Conservation (phyloP, 352 stramenopile species). For the Phytophthora hybrid region DNA sequence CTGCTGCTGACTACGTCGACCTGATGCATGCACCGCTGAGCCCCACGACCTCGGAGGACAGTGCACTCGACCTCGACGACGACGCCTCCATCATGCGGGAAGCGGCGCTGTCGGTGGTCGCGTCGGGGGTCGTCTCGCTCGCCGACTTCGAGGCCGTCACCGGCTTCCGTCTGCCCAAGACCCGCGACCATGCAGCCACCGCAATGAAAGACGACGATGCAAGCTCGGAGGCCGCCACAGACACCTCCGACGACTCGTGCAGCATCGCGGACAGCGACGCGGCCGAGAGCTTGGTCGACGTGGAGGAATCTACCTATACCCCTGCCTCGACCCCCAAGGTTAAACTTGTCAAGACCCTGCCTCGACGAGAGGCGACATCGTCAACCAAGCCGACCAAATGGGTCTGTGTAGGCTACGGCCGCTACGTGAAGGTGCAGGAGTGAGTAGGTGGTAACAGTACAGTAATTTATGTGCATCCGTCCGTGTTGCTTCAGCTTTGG, state of each 20-base stretch:
- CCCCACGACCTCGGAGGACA: not conserved
- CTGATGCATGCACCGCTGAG: constrained; percentile 8
- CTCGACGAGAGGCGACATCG: not conserved
- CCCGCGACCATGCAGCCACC: not conserved
- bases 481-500: no score
- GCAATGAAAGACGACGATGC: constrained; percentile 30
- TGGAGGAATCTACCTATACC: not conserved
- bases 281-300: constrained; percentile 12
- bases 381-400: constrained; percentile 24
- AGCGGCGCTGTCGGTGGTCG: constrained; percentile 33
- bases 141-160: constrained; percentile 40
- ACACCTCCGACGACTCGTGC: constrained; percentile 28
- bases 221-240: constrained; percentile 33
- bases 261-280: constrained; percentile 29
- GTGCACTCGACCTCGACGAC: constrained; percentile 14
- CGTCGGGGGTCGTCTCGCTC: constrained; percentile 37
- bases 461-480: constrained; percentile 24
- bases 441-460: constrained; percentile 3
- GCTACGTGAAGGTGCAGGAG: constrained; percentile 33
- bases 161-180: constrained; percentile 32
- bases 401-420: constrained; percentile 43
- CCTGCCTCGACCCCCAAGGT: not conserved
- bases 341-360: not conserved
- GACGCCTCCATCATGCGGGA: constrained; percentile 37
- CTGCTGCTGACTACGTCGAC: constrained; percentile 1